A percentile compares a stretch with the other conserved stretches of the same genome.
Conservation (phyloP, 208 protist species). For the Zelonia costaricensis region DNA sequence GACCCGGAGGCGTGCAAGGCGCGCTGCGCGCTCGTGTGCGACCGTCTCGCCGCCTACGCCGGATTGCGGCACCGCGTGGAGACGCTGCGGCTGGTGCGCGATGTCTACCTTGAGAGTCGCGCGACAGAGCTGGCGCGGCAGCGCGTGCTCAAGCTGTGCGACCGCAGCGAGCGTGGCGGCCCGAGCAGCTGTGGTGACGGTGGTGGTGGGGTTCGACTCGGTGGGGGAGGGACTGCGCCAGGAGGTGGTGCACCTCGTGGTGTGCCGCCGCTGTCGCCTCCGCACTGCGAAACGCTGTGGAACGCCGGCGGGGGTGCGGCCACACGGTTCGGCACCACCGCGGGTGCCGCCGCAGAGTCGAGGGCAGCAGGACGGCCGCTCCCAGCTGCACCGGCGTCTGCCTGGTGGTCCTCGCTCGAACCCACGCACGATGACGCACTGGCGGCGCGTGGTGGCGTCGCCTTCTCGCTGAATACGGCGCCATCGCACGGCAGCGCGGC, state of each 20-base stretch:
- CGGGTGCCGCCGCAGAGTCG: no score
- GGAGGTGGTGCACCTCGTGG: no score
- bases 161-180: neutral
- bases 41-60: slow-evolving; percentile 60
- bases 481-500: slow-evolving; percentile 1
- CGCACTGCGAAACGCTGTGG: no score
- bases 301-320: no score
- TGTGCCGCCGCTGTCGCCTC: no score
- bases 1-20: slow-evolving; percentile 47
- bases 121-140: slow-evolving; percentile 28
- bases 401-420: no score
- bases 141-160: slow-evolving; percentile 26
- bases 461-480: neutral
- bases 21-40: slow-evolving; percentile 61
- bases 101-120: slow-evolving; percentile 22
- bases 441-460: neutral
- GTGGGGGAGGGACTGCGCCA: neutral
- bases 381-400: no score
- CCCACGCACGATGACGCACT: no score
- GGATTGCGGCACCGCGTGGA: slow-evolving; percentile 42
- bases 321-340: no score
- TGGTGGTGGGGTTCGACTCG: slow-evolving; percentile 6
- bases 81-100: slow-evolving; percentile 38
- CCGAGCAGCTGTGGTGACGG: no score
- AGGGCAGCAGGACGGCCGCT: no score